Conservation (phyloP, 495 filamentous ascomycete genomes). For the Aspergillus mulundensis region DNA sequence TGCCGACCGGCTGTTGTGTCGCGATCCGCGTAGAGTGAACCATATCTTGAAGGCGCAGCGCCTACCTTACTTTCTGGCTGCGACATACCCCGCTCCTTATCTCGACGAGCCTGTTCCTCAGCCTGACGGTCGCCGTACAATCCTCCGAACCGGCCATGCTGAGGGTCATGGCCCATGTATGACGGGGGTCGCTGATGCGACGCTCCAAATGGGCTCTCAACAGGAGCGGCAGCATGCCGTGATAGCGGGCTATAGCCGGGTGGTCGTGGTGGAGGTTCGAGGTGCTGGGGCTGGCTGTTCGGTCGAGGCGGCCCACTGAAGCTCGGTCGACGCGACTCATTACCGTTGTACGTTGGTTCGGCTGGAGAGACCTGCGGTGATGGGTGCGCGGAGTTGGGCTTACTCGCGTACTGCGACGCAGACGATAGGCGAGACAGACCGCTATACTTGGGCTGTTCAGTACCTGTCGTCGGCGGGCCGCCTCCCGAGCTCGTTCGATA, state of each 20-base stretch:
- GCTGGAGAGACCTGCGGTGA: slow-evolving; percentile 39
- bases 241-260: slow-evolving; percentile 40
- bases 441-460: slow-evolving; percentile 36
- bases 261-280: slow-evolving; percentile 30
- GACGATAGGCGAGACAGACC: slow-evolving; percentile 29
- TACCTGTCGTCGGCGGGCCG: slow-evolving; percentile 24
- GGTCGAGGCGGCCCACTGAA: slow-evolving; percentile 38
- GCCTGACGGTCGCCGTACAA: slow-evolving; percentile 42
- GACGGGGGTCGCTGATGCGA: slow-evolving; percentile 23
- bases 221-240: slow-evolving; percentile 22
- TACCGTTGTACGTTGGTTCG: slow-evolving; percentile 26
- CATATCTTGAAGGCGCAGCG: slow-evolving; percentile 24
- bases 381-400: slow-evolving; percentile 35
- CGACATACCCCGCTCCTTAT: slow-evolving; percentile 30
- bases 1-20: slow-evolving; percentile 28
- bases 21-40: slow-evolving; percentile 33
- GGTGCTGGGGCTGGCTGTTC: slow-evolving; percentile 42
- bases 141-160: slow-evolving; percentile 28
- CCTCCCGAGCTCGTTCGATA: slow-evolving; percentile 46
- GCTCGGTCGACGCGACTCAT: slow-evolving; percentile 38
- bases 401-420: slow-evolving; percentile 37
- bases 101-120: slow-evolving; percentile 39
- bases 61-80: slow-evolving; percentile 31
- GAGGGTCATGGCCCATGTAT: slow-evolving; percentile 31
- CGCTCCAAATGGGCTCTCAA: slow-evolving; percentile 26